Evolutionary conservation across 768 basidiomycete species (phyloP), one percentile per base, ranked within the genome.

Genomic region (Russula sp.): DNA sequence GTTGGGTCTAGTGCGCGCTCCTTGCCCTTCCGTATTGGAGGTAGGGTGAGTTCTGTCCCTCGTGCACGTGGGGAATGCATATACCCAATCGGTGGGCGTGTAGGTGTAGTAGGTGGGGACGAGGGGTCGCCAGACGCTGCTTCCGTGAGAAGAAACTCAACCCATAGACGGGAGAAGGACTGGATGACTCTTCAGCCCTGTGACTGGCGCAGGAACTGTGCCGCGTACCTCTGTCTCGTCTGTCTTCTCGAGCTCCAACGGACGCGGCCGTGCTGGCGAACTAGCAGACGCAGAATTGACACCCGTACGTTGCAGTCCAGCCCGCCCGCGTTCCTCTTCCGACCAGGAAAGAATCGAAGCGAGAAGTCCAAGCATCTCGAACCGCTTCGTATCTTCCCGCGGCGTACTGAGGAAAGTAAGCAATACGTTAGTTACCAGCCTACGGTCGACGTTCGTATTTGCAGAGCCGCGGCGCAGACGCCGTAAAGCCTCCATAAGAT

Each of bases 91-190:
- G 27, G 10, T 18, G 40, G 3, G 14, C 65, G 66, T 14, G 48
- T 62, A 22, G 68, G 67, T 42, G 62, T 63, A 18, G 16, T 20
- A 8, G 68, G 68, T n/a, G 65, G 52, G 4, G 61, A 59, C 27
- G 62, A 35, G 14, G 59, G 62, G 31, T 75, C 75, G 20, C 77
- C 84, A 68, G 77, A 76, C 47, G 82, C 79, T 0, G 94, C 88
- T 77, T 99, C 96, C 27, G 94, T 96, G 66, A 99, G 86, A 4
- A 99, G 82, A 72, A 96, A 99, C 74, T 99, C 97, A 52, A 99
- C 96, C 88, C 94, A 99, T 11, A 98, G 82, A 52, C 94, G 90
- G 44, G 93, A 95, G 77, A 99, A 99, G 0, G 94, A 96, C 95
- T 98, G 13, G 63, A 50, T 32, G 53, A 39, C 45, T 18, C 35